A percentile compares a stretch with the other conserved stretches of the same genome.
Evolutionary conservation across 345 rosid genomes (phyloP).

Genomic region (Pistacia integerrima): DNA sequence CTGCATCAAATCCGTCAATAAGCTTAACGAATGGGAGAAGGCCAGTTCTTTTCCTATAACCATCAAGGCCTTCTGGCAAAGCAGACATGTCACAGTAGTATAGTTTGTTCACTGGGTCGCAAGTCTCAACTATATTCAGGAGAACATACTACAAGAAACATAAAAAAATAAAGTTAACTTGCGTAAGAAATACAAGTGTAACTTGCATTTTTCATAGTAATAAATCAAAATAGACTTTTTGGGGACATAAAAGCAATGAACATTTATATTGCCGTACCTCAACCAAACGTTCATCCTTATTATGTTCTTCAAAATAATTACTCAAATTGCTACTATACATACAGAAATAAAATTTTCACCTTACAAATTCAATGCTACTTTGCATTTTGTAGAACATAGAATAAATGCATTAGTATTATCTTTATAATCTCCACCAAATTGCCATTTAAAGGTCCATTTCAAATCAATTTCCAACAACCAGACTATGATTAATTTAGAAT

Average conservation of each 20-base stretch:
- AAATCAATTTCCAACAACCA: background rate
- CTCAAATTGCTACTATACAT: background rate
- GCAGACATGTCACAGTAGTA: conserved; percentile 71
- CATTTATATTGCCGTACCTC: background rate
- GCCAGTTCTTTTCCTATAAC: conserved; percentile 46
- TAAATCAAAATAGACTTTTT: background rate
- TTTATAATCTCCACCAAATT: background rate
- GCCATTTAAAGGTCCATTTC: background rate
- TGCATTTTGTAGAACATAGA: background rate
- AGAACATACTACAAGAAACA: conserved; percentile 66
- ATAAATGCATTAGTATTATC: background rate
- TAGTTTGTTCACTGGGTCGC: conserved; percentile 86
- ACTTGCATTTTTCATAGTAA: background rate
- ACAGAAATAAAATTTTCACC: background rate
- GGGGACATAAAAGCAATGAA: background rate
- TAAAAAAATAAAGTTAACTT: conserved; percentile 14
- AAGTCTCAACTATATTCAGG: conserved; percentile 50
- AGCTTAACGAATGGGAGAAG: conserved; percentile 81
- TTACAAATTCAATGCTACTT: background rate
- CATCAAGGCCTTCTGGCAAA: conserved; percentile 65
- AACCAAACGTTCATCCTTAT: no score
- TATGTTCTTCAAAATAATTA: background rate
- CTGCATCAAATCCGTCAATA: conserved; percentile 69
- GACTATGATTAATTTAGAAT: background rate
- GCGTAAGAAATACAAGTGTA: background rate